Evolutionary conservation across 768 basidiomycete genomes (phyloP), one percentile per base, ranked within the genome.

Genomic region (Tylopilus vinaceipallidus): DNA sequence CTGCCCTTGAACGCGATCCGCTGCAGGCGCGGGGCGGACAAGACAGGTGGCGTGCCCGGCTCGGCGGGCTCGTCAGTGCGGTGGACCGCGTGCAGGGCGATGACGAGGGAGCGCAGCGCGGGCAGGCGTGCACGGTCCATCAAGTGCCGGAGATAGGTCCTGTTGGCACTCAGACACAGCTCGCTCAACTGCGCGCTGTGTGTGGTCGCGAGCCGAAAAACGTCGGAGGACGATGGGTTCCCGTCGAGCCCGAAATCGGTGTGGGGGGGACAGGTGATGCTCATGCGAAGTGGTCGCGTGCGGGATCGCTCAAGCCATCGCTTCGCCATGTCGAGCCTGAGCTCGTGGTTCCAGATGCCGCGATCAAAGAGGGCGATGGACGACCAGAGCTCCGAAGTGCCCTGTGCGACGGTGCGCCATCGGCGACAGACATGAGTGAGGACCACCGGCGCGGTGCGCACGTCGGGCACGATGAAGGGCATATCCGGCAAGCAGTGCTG

Each of bases 341-440:
- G 50, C 8, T 60, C 57, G 30, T 46, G 54, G 39, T 64, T 69
- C 65, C 65, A 66, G n/a, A 53, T 46, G 17, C 66, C 68, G n/a
- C 50, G 53, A 38, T 70, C 68, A 9, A 45, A 32, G 7, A 70
- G 45, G 11, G 59, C 44, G 17, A 70, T 52, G 40, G 57, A 63
- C 10, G 65, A 54, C 69, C 69, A 70, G 1, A 70, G 47, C 46
- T 68, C 64, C 3, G 71, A 65, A 2, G 71, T 63, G 5, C 56
- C 50, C 14, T 61, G 57, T 19, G 47, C 58, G 47, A 72, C 55
- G 6, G 26, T 40, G 36, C 69, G 55, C 69, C 69, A 70, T 22
- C 67, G 57, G 16, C 57, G 67, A 50, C 69, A 70, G 24, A 70
- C 57, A 17, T 60, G 69, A 1, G 66, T 60, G 33, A 72, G 64